Evolutionary conservation across 257 asterid genomes (phyloP), one percentile per base, ranked within the genome.

Genomic region (Fraxinus quadrangulata): DNA sequence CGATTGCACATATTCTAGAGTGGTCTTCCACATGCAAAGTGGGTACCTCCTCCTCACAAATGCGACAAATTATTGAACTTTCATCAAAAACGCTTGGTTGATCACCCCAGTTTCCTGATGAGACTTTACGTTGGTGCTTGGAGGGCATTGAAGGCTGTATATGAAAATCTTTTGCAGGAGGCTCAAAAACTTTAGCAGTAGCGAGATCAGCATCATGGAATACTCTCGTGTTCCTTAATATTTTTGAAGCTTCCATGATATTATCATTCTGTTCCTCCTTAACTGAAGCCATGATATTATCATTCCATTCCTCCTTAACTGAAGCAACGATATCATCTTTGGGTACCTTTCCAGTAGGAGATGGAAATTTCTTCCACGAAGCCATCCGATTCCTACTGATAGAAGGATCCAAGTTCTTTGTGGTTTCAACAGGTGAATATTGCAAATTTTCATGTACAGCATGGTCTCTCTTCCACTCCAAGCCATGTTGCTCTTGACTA

Each of bases 1-100:
- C 97, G 73, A 96, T 85, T 67, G 99, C 97, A 84, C 99, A 96
- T 81, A 96, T 85, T 87, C 95, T 87, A 47, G 99, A 96, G 87
- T 96, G 99, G 77, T 96, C 99, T 86, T 96, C 99, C 80, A 96
- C 99, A 33, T 90, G 97, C 87, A 86, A 89, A 79, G 99, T 96
- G 49, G 96, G 97, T 83, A 96, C 97, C 87, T 92, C 97, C 81
- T 96, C 99, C 87, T 96, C 99, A 81, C 99, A 96, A 77, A 96
- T 96, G 74, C 99, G 97, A 80, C 99, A 96, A 72, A 96, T 96
- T 76, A 96, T 96, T 67, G 99, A 96, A 83, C 94, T 89, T 51
- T 92, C 99, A 56, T 96, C 97, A 72, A 90, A 83, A 59, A 79
- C 68, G 79, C 86, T 86, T 26, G 96, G 95, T 81, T 90, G 98